Base-by-base conservation (phyloP, 2,329 filamentous ascomycete species). In the Penicillium sp. region DNA sequence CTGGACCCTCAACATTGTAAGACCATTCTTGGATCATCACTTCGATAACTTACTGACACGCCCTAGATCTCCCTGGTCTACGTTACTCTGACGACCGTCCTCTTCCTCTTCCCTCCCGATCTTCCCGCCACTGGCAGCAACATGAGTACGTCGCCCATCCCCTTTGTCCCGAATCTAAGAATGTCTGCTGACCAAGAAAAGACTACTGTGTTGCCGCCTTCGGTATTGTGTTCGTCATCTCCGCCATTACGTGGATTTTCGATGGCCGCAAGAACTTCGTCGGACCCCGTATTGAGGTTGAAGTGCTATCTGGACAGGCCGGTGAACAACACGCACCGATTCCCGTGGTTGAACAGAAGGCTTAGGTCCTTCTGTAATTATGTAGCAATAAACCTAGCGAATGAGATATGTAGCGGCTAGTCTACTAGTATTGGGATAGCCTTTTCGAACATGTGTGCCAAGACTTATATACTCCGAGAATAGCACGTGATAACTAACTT, bases 21-120 rank as follows among this genome's bases (percentile, higher is more conserved):
- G 77, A 10, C 14, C 12, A n/a, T 11, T 5, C 15, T 4, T 12
- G 25, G 3, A 1, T 12, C 14, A 8, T n/a, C 5, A 1, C 12
- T 22, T 35, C 2, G 3, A 5, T 10, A 15, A 50, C 4, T 41
- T 28, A 51, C 59, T 67, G 22, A 67, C 45, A 4, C 1, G 15
- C 39, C 12, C 84, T 31, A 88, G 89, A 63, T 76, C 43, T 70
- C 74, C 5, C 80, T 92, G 49, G 78, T 78, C 0, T 92, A 89
- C 75, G 84, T 88, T 1, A 76, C 86, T 12, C 72, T 92, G n/a
- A 92, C 89, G 0, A 91, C 88, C 0, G 85, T 91, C 0, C 80
- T 92, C 0, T 92, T 92, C 75, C 81, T 91, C 20, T 91, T 92
- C 75, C 90, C 90, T 3, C 89, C 90, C 0, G 82, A 82, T 7